Base-by-base conservation (phyloP, 2,329 filamentous ascomycete genomes). In the Aspergillus fijiensis region DNA sequence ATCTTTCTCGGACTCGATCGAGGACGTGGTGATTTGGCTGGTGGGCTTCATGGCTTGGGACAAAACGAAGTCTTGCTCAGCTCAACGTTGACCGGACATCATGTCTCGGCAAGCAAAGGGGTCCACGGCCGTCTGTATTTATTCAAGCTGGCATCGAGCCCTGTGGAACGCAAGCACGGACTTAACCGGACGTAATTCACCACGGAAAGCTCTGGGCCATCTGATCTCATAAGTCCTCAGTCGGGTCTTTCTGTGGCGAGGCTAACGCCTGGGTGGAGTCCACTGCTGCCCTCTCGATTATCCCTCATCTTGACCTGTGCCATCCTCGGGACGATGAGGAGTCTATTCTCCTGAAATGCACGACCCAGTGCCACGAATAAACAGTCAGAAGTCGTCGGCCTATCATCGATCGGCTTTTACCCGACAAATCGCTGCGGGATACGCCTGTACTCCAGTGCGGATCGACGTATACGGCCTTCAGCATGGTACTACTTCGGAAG, bases 1-100 rank as follows among this genome's bases (percentile, higher is more conserved):
- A 33, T 60, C 63, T 49, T 64, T 65, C 48, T 63, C 63, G 50
- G 54, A 54, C 52, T 63, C 65, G 51, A 54, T 35, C 29, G 57
- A 62, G 53, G 58, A 61, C 59, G 61, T 61, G 33, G 45, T 27
- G 14, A 54, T 48, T n/a, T 60, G 39, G n/a, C 42, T 9, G 16
- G 45, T 29, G 25, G 53, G 16, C 29, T 49, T 55, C 53, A 55
- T 55, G 12, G 27, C 27, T 16, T 19, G 10, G 12, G 23, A 6
- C 1, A 1, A n/a, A 16, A 35, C n/a, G n/a, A 16, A 49, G 33
- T 35, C 12, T 45, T 16, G 1, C 39, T 16, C 35, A 42, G 39
- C 16, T 4, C 2, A 19, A 7, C 1, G 2, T 19, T 45, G 16
- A 16, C 39, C 14, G 39, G 16, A 19, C 5, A 45, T 3, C 39